Evolutionary conservation across 257 asterid species (phyloP).

Genomic region (Avicennia marina): DNA sequence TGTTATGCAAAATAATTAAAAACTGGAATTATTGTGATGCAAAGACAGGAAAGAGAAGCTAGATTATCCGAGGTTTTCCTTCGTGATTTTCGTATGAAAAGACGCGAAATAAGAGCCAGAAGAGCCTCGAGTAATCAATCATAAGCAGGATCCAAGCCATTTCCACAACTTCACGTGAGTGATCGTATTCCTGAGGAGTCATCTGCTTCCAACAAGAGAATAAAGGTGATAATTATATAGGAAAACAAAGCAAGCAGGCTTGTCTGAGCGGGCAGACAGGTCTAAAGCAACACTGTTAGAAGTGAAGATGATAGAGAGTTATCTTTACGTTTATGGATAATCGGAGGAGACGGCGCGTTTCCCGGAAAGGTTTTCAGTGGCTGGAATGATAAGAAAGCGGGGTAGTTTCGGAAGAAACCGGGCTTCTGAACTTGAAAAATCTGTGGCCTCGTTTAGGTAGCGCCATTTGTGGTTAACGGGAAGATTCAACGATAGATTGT

Average conservation of each 20-base stretch:
- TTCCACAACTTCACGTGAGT: slow-evolving; percentile 37
- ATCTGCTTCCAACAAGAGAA: slow-evolving; percentile 25
- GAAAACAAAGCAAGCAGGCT: slow-evolving; percentile 3
- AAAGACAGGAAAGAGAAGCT: slow-evolving; percentile 21
- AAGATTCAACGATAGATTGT: background rate
- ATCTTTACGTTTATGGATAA: no score
- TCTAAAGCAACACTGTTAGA: slow-evolving; percentile 7
- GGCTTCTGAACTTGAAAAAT: slow-evolving; percentile 65
- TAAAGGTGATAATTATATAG: no score
- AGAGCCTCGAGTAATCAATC: slow-evolving; percentile 72
- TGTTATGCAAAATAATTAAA: no score
- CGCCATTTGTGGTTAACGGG: slow-evolving; percentile 26
- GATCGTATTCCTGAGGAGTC: slow-evolving; percentile 36
- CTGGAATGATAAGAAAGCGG: background rate
- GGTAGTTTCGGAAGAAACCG: slow-evolving; percentile 29
- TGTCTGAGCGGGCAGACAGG: no score
- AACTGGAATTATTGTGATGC: no score
- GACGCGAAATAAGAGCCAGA: slow-evolving; percentile 67
- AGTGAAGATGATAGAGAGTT: no score
- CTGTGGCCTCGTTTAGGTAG: slow-evolving; percentile 48
- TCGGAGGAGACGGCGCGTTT: no score
- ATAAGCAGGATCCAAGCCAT: slow-evolving; percentile 79
- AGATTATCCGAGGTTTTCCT: slow-evolving; percentile 75
- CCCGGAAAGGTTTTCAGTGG: no score
- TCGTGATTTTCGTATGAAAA: slow-evolving; percentile 79